Evolutionary conservation across 2,329 filamentous ascomycete genomes (phyloP).

Genomic region (Calycina herbarum): DNA sequence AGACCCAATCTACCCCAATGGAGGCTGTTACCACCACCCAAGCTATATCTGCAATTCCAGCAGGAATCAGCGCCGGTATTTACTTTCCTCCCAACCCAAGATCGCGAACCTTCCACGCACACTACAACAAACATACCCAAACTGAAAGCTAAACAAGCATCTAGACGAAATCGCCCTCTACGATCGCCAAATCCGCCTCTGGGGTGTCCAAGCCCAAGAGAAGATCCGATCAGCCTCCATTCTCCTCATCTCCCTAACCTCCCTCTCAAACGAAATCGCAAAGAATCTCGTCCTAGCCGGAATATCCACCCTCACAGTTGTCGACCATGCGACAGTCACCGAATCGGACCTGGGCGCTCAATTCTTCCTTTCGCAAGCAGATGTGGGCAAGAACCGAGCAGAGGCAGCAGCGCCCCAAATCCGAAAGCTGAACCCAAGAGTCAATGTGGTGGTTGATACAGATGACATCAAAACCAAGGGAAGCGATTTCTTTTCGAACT

Average conservation of each 20-base stretch:
- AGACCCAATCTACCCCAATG: slow-evolving; percentile 4
- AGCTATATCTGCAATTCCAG: neutral
- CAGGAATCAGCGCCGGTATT: slow-evolving; percentile 12
- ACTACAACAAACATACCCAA: neutral
- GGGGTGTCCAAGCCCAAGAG: slow-evolving; percentile 94
- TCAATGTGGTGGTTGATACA: slow-evolving; percentile 71
- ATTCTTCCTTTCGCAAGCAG: slow-evolving; percentile 71
- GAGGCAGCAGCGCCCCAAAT: slow-evolving; percentile 76
- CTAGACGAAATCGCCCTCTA: slow-evolving; percentile 95
- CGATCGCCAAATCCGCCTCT: slow-evolving; percentile 94
- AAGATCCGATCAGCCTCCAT: slow-evolving; percentile 88
- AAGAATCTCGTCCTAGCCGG: slow-evolving; percentile 97
- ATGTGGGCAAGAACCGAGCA: slow-evolving; percentile 82
- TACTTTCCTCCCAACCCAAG: neutral
- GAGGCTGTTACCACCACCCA: neutral
- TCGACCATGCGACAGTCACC: slow-evolving; percentile 74
- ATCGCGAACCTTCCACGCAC: neutral
- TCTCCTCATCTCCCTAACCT: slow-evolving; percentile 83
- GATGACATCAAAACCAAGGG: slow-evolving; percentile 66
- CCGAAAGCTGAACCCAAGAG: slow-evolving; percentile 85
- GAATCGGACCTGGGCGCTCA: slow-evolving; percentile 79
- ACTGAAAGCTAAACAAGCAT: slow-evolving; percentile 12
- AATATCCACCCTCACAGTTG: slow-evolving; percentile 83
- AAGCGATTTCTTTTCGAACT: slow-evolving; percentile 73
- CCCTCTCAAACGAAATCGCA: slow-evolving; percentile 88